Evolutionary conservation across 352 stramenopile species (phyloP), one percentile per base, ranked within the genome.

Genomic region (Discostella stelligera): DNA sequence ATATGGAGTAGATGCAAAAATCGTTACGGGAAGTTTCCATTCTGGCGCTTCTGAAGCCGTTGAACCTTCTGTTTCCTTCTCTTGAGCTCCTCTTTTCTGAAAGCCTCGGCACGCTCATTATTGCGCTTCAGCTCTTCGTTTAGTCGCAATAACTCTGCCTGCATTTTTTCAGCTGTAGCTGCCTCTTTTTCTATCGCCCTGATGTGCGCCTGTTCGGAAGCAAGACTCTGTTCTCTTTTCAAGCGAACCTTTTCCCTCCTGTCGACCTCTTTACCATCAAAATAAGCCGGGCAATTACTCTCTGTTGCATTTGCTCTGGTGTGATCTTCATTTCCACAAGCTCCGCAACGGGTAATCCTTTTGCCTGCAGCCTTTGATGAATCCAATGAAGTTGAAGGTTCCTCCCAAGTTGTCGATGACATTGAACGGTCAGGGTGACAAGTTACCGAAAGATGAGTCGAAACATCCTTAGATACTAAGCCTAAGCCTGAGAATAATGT

Each of bases 291-390:
- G 20, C 81, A 88, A 48, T 83, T 85, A n/a, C 58, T 30, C 39
- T 68, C 59, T 39, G 77, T 88, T 41, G 81, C 81, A 64, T 65
- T 77, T 20, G 72, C 52, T 72, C 81, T 44, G 64, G 84, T 88
- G 53, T 88, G 81, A 23, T 78, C 81, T 66, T 79, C 59, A 13
- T 66, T 56, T 53, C 73, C 75, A 71, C 81, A 88, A 18, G 81
- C 81, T 23, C 81, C 81, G 70, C 81, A 88, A 50, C 54, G 71
- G 49, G 68, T 60, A 23, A 44, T 48, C 52, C 37, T n/a, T 61
- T 77, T 80, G n/a, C 46, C 73, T 62, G 18, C 41, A 18, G 3
- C 37, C 25, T 44, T 59, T 55, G 56, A 46, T 68, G 32, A 16
- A 59, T 61, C 25, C n/a, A 59, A n/a, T 30, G 50, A 58, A 58